Evolutionary conservation across 495 filamentous ascomycete genomes (phyloP).

Genomic region (Aspergillus taichungensis): DNA sequence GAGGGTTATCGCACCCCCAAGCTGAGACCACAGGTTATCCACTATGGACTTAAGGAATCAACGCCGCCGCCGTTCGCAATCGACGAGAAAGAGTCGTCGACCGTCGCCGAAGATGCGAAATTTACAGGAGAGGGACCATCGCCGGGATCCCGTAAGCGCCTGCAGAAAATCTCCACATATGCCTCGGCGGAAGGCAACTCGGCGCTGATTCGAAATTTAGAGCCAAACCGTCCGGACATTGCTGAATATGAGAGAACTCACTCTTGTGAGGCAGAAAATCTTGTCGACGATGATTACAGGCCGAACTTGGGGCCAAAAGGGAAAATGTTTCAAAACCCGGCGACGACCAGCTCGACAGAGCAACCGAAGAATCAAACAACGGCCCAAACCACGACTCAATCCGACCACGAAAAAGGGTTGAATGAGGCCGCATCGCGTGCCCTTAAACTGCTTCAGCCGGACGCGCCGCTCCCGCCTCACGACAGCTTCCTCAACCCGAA

Average conservation of each 20-base stretch:
- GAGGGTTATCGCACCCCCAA: slow-evolving; percentile 31
- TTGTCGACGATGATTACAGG: too few relatives aligned
- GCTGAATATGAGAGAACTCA: slow-evolving; percentile 18
- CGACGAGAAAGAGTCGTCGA: not conserved
- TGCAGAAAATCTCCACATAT: slow-evolving; percentile 20
- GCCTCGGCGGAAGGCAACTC: slow-evolving; percentile 31
- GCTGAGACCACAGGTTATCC: slow-evolving; percentile 11
- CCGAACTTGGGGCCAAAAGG: too few relatives aligned
- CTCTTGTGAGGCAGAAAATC: not conserved
- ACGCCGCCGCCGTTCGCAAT: slow-evolving; percentile 22
- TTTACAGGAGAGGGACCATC: slow-evolving; percentile 17
- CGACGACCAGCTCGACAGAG: too few relatives aligned
- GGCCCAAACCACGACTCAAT: not conserved
- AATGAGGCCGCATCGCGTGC: too few relatives aligned
- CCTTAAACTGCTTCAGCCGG: too few relatives aligned
- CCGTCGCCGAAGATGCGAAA: slow-evolving; percentile 10
- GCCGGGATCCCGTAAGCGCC: slow-evolving; percentile 29
- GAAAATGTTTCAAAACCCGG: too few relatives aligned
- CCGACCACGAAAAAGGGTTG: not conserved
- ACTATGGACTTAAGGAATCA: slow-evolving; percentile 16
- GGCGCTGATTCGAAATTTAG: slow-evolving; percentile 41
- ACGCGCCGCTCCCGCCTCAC: too few relatives aligned
- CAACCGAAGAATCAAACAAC: too few relatives aligned
- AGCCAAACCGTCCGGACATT: slow-evolving; percentile 37
- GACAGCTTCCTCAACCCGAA: too few relatives aligned